A percentile compares a stretch with the other conserved stretches of the same genome.
These are phyloP conservation scores for Leptographium wingfieldii DNA, from an alignment of 2,329 filamentous ascomycete genomes.

Conservation along the genomic window DNA sequence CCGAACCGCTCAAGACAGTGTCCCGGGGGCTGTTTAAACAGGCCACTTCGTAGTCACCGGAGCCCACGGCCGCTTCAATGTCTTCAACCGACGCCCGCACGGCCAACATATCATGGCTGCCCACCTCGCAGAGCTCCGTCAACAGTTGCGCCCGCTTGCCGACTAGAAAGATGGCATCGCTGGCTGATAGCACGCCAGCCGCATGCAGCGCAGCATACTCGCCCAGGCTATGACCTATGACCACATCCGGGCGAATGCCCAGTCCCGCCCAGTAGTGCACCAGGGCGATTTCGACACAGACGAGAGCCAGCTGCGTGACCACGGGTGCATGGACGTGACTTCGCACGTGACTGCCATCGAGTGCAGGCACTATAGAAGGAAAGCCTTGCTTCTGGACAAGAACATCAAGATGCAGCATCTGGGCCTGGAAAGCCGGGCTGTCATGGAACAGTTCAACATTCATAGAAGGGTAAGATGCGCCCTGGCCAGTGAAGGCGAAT, in stretches of 20 bases:
- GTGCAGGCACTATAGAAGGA: not conserved
- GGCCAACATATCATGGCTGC: conserved; percentile 23
- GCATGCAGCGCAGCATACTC: conserved; percentile 46
- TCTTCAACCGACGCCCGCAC: conserved; percentile 9
- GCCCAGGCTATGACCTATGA: conserved; percentile 19
- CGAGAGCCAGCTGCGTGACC: conserved; percentile 24
- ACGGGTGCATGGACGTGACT: conserved; percentile 4
- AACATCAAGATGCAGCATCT: not conserved
- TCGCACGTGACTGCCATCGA: not conserved
- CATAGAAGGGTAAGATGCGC: too few relatives aligned
- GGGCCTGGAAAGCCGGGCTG: too few relatives aligned
- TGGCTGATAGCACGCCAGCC: conserved; percentile 48
- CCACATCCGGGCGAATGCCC: conserved; percentile 29
- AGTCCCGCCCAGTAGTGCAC: conserved; percentile 25
- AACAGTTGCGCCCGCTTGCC: conserved; percentile 45
- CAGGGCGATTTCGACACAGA: conserved; percentile 28
- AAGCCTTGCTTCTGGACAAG: not conserved
- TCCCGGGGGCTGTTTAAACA: conserved; percentile 54
- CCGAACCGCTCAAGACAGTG: conserved; percentile 42
- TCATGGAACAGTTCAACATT: too few relatives aligned
- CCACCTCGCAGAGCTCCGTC: conserved; percentile 35
- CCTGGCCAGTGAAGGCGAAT: not conserved
- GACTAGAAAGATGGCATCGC: conserved; percentile 49
- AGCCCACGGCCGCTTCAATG: conserved; percentile 14
- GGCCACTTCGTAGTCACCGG: conserved; percentile 26